phyloP scores from a whole-genome alignment of 306 rosid species.

The Hylodesmum podocarpum region DNA sequence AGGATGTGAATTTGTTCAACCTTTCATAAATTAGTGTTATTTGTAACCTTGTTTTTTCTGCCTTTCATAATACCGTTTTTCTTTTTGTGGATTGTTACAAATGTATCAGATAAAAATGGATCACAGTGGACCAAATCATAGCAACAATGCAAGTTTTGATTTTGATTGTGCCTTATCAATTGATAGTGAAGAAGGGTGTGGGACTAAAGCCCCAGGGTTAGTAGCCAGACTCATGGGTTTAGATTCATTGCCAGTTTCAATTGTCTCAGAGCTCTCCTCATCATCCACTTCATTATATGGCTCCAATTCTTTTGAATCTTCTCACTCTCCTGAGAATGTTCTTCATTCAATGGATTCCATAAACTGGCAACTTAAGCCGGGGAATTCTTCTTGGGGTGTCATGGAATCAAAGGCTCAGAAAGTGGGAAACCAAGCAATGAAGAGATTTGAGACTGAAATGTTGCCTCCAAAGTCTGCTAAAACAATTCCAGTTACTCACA shows the following conservation, averaged over 20 bases:
- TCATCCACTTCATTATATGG: slow-evolving; percentile 39
- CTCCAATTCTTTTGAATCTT: slow-evolving; percentile 40
- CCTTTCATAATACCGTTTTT: background rate
- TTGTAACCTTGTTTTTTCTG: background rate
- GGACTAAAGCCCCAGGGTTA: slow-evolving; percentile 57
- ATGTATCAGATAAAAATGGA: slow-evolving; percentile 43
- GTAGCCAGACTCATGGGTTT: slow-evolving; percentile 88
- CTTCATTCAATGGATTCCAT: slow-evolving; percentile 34
- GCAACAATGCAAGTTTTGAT: slow-evolving; percentile 40
- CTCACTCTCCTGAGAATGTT: slow-evolving; percentile 40
- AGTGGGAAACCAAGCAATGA: slow-evolving; percentile 42
- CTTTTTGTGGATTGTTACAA: background rate
- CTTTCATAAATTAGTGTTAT: background rate
- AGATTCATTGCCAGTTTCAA: slow-evolving; percentile 64
- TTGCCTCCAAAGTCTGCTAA: slow-evolving; percentile 83
- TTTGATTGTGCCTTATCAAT: slow-evolving; percentile 49
- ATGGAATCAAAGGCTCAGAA: slow-evolving; percentile 41
- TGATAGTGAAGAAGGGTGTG: slow-evolving; percentile 55
- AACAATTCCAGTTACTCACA: slow-evolving; percentile 67
- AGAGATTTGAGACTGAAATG: slow-evolving; percentile 69
- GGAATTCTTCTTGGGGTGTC: slow-evolving; percentile 46
- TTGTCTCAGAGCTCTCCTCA: slow-evolving; percentile 38
- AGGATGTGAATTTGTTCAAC: slow-evolving; percentile 39
- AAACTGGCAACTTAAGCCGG: slow-evolving; percentile 46
- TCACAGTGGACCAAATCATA: slow-evolving; percentile 46